Evolutionary conservation across 2,329 filamentous ascomycete genomes (phyloP), one percentile per base, ranked within the genome.

Genomic region (Diaporthe vexans): DNA sequence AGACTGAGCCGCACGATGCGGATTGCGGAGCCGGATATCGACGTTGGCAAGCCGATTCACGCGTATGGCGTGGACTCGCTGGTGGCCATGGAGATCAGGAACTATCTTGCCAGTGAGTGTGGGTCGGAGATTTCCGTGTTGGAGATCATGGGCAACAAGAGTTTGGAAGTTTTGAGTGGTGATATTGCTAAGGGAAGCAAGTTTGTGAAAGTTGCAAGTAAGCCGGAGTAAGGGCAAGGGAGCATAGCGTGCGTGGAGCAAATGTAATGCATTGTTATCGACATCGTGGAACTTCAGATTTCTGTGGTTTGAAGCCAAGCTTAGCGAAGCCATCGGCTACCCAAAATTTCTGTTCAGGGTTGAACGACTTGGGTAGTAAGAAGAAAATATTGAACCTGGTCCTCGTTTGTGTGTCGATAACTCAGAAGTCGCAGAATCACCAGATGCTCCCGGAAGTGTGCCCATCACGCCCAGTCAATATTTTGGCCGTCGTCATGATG

Each of bases 1-100:
- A 75, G 77, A 68, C 74, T 83, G 17, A 76, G 77, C 7, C 79
- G 78, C 35, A 76, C 80, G 40, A 77, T 82, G 56, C 77, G 76
- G 43, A 77, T 79, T n/a, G 68, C 78, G 5, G 76, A 75, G 7
- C 75, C 77, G 8, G 78, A 80, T n/a, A 76, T 83, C 15, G 76
- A 78, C 63, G 72, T 76, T 17, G 76, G 69, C 24, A 76, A 79
- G 54, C 59, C 77, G 24, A 70, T 79, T 33, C 71, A 76, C 73
- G 71, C 71, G 2, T 81, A 80, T 63, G 81, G 81, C 1, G 75
- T 82, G 9, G 81, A 82, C 76, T 81, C 80, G 24, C 77, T 82
- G 17, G 79, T 82, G 11, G 81, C 78, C 0, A 78, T 81, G 3
- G 81, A 82, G 76, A 69, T 82, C 40, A 76, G 79, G 56, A 82